Base-by-base conservation (phyloP, 75 land plant species). In the Isoetes taiwanensis region DNA sequence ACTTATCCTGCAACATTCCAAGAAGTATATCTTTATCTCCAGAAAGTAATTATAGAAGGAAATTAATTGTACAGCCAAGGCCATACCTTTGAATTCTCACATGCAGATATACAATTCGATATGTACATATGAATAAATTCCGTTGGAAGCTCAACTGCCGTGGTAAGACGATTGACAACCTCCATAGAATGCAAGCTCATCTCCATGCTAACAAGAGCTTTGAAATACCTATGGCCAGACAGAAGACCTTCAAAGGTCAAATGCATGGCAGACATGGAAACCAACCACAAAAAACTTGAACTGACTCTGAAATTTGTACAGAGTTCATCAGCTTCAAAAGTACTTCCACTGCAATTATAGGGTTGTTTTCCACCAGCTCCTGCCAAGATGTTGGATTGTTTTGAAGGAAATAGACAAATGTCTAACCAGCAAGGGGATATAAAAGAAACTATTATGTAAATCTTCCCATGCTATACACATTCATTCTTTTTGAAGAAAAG, bases 341-440 rank as follows among this genome's bases (percentile, higher is more conserved):
- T 27, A 87, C 80, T 72, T 87, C 89, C 64, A 91, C 89, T 9
- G 97, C 95, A 78, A 91, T 83, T 16, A 84, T 58, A 20, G 94
- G 97, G 66, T 91, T 91, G 70, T 91, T 64, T 52, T 91, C 94
- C 43, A 91, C 97, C 48, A 91, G 56, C 4, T 91, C 97, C 97
- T 91, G 54, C 16, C 17, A 32, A n/a, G n/a, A n/a, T n/a, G n/a
- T n/a, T n/a, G n/a, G n/a, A n/a, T n/a, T n/a, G n/a, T n/a, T n/a
- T n/a, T n/a, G n/a, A n/a, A n/a, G n/a, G n/a, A n/a, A n/a, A n/a
- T n/a, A n/a, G n/a, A n/a, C n/a, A n/a, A n/a, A n/a, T n/a, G n/a
- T n/a, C n/a, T n/a, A n/a, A n/a, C n/a, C n/a, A n/a, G n/a, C n/a
- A n/a, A n/a, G n/a, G n/a, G n/a, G n/a, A n/a, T n/a, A n/a, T n/a